A percentile compares a stretch with the other conserved stretches of the same genome.
These are phyloP conservation scores for Chlamydomonas reinhardtii DNA, from an alignment of 163 green algal genomes.

Conservation along the genomic window DNA sequence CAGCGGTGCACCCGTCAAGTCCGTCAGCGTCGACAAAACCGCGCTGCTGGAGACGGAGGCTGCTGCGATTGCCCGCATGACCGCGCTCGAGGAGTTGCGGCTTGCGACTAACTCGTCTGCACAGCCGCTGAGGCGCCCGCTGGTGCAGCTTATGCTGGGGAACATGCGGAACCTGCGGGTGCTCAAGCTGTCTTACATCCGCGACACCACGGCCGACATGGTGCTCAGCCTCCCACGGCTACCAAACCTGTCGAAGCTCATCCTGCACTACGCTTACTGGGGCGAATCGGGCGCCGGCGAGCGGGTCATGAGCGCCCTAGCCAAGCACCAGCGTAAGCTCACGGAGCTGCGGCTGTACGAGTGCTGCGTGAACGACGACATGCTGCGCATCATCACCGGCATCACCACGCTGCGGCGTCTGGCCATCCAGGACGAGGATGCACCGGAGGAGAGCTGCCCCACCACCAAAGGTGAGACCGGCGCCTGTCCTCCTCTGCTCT, in stretches of 20 bases:
- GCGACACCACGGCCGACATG: conserved; percentile 43
- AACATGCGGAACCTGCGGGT: background rate
- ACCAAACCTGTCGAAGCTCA: background rate
- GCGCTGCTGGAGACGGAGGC: conserved; percentile 45
- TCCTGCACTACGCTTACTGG: conserved; percentile 42
- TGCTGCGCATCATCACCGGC: conserved; percentile 40
- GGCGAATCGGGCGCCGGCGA: conserved; percentile 40
- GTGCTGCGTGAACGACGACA: conserved; percentile 46
- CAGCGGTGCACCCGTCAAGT: background rate
- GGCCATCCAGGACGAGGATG: conserved; percentile 36
- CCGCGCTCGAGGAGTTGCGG: conserved; percentile 5
- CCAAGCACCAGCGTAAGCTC: conserved; percentile 42
- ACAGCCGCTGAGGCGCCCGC: conserved; percentile 32
- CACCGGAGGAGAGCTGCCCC: conserved; percentile 40
- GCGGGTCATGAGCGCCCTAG: conserved; percentile 1
- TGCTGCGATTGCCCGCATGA: conserved; percentile 14
- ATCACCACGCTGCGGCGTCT: conserved; percentile 14
- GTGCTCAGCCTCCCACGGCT: conserved; percentile 18
- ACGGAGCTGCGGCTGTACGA: conserved; percentile 43
- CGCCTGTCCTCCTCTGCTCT: too few species aligned
- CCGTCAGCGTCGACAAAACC: conserved; percentile 33
- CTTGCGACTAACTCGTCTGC: conserved; percentile 43
- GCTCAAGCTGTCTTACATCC: conserved; percentile 49
- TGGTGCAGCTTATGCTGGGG: conserved; percentile 33
- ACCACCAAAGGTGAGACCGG: conserved; percentile 37